Conservation (phyloP, 306 rosid genomes). For the Erythrophleum fordii region DNA sequence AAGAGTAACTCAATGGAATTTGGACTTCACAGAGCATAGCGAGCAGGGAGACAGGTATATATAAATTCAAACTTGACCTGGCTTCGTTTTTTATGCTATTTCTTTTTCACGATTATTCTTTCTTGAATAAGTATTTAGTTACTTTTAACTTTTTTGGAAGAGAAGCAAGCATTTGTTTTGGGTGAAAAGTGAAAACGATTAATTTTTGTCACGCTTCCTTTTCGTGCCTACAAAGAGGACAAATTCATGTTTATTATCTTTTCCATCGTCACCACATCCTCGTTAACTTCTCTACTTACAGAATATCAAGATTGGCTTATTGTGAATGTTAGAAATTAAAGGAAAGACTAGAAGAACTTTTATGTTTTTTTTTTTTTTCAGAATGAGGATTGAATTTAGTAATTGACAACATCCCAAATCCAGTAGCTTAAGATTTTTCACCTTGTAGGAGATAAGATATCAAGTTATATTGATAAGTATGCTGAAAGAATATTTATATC, state of each 20-base stretch:
- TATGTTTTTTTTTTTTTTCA: too few species aligned
- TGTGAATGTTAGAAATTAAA: not conserved
- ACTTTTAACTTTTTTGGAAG: not conserved
- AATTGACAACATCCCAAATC: not conserved
- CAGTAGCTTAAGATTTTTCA: not conserved
- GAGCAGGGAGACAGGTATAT: slow-evolving; percentile 94
- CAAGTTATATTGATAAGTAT: not conserved
- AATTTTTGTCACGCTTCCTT: not conserved
- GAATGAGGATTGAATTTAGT: not conserved
- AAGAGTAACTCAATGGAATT: slow-evolving; percentile 94
- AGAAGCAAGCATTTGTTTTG: not conserved
- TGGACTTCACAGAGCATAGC: slow-evolving; percentile 92
- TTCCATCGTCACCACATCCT: not conserved
- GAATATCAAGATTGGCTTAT: not conserved
- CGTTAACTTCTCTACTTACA: slow-evolving; percentile 9
- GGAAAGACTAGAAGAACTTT: not conserved
- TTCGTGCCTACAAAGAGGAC: not conserved
- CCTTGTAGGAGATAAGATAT: not conserved
- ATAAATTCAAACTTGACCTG: not conserved
- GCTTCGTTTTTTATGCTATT: not conserved
- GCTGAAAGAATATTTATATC: not conserved
- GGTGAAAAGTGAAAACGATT: not conserved
- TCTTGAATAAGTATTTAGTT: not conserved
- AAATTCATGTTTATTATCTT: slow-evolving; percentile 15
- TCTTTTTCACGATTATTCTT: not conserved